A percentile compares a stretch with the other conserved stretches of the same genome.
phyloP scores from a whole-genome alignment of 305 asterid species.

The Solanum hybrid region DNA sequence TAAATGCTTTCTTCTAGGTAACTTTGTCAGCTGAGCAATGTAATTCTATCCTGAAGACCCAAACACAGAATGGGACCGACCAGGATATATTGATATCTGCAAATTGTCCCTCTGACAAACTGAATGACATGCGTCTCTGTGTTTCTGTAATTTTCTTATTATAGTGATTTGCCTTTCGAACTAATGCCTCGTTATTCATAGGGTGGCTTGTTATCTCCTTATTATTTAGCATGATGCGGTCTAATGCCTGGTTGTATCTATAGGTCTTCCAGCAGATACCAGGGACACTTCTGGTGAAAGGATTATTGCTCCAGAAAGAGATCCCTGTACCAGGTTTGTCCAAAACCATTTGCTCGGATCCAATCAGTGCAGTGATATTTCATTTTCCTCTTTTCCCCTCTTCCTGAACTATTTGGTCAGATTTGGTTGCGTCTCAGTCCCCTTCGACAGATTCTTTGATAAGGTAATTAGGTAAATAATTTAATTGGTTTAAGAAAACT shows the following conservation, averaged over 20 bases:
- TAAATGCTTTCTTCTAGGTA: conserved; percentile 23
- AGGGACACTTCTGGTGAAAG: conserved; percentile 68
- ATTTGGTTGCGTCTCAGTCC: neutral
- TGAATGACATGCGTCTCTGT: conserved; percentile 38
- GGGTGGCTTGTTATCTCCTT: neutral
- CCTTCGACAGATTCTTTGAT: neutral
- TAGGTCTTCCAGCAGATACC: conserved; percentile 88
- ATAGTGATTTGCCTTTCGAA: neutral
- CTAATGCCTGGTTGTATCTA: conserved; percentile 3
- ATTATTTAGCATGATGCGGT: neutral
- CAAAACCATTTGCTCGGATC: neutral
- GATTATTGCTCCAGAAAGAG: conserved; percentile 44
- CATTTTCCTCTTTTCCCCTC: neutral
- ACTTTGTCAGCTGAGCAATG: conserved; percentile 39
- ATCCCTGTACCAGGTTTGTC: conserved; percentile 45
- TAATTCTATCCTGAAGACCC: conserved; percentile 31
- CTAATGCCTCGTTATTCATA: neutral
- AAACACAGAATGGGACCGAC: conserved; percentile 10
- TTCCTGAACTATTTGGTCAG: neutral
- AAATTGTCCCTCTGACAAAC: conserved; percentile 14
- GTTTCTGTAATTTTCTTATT: conserved; percentile 40
- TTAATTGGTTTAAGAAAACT: neutral
- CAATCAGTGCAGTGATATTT: neutral
- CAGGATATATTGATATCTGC: conserved; percentile 16
- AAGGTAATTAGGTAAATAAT: neutral